A percentile compares a stretch with the other conserved stretches of the same genome.
These are phyloP conservation scores for Lactarius sanguifluus DNA, from an alignment of 768 basidiomycete species.

Conservation along the genomic window DNA sequence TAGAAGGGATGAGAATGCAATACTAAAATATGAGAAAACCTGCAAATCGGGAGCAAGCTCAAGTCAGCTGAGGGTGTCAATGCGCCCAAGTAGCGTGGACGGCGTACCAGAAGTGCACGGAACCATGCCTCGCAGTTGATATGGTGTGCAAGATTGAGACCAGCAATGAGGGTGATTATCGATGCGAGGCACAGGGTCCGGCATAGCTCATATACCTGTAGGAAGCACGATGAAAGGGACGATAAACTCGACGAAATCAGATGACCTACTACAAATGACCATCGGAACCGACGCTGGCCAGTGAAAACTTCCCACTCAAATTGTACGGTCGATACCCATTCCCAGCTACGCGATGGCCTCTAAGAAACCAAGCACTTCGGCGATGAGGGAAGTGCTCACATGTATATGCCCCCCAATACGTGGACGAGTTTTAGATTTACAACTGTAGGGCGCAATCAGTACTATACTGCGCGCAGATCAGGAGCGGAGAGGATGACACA, in stretches of 20 bases:
- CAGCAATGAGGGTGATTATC: not conserved
- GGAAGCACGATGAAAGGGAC: not conserved
- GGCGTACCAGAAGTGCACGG: constrained; percentile 6
- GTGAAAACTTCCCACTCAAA: constrained; percentile 18
- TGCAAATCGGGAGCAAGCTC: not conserved
- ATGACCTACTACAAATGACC: constrained; percentile 16
- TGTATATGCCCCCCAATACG: constrained; percentile 15
- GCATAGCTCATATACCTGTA: constrained; percentile 9
- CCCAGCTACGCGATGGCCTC: constrained; percentile 10
- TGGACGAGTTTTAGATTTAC: constrained; percentile 15
- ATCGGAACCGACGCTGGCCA: constrained; percentile 11
- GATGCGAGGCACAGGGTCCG: constrained; percentile 1
- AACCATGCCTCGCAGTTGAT: constrained; percentile 11
- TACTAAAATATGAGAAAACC: constrained; percentile 11
- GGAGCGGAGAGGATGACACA: not conserved
- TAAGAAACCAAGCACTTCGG: not conserved
- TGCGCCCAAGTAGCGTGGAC: not conserved
- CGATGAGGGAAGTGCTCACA: constrained; percentile 1
- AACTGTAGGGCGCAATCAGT: not conserved
- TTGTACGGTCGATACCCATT: constrained; percentile 4
- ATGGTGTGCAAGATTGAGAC: constrained; percentile 2
- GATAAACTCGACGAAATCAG: not conserved
- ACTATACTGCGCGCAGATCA: not conserved
- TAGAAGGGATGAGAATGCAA: constrained; percentile 11
- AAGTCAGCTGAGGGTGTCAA: not conserved